phyloP scores from a whole-genome alignment of 148 eudicot genomes.

The Rhododendron ovatum region DNA sequence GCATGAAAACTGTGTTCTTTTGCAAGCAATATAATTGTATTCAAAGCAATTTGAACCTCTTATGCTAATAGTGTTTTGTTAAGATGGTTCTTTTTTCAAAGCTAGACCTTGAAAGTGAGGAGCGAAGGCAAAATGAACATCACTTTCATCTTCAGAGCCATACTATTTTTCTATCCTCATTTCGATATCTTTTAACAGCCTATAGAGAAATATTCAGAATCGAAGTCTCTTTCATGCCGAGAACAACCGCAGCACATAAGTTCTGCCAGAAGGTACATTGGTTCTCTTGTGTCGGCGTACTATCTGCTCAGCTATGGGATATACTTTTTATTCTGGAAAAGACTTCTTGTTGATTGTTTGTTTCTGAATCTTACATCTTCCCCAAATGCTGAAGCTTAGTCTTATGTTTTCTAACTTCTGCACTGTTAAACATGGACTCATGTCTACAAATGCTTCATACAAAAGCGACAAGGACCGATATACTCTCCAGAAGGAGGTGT shows the following conservation, averaged over 20 bases:
- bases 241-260: not conserved
- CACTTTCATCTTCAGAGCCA: not conserved
- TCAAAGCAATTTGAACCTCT: not conserved
- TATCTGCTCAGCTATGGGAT: not conserved
- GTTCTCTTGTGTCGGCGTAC: not conserved
- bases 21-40: not conserved
- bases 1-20: not conserved
- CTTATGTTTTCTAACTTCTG: not conserved
- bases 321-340: not conserved
- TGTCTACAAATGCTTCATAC: constrained; percentile 16
- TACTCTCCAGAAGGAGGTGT: constrained; percentile 48
- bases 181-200: constrained; percentile 13
- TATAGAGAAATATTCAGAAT: constrained; percentile 7
- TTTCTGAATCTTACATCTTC: not conserved
- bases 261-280: constrained; percentile 21
- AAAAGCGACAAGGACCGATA: constrained; percentile 27
- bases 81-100: not conserved
- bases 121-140: not conserved
- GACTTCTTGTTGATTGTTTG: not conserved
- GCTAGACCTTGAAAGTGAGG: not conserved
- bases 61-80: not conserved
- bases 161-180: not conserved
- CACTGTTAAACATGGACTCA: constrained; percentile 10
- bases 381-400: not conserved
- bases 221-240: not conserved